A percentile compares a stretch with the other conserved stretches of the same genome.
Conservation (phyloP, 129 eudicot species). For the Flaveria brownii region DNA sequence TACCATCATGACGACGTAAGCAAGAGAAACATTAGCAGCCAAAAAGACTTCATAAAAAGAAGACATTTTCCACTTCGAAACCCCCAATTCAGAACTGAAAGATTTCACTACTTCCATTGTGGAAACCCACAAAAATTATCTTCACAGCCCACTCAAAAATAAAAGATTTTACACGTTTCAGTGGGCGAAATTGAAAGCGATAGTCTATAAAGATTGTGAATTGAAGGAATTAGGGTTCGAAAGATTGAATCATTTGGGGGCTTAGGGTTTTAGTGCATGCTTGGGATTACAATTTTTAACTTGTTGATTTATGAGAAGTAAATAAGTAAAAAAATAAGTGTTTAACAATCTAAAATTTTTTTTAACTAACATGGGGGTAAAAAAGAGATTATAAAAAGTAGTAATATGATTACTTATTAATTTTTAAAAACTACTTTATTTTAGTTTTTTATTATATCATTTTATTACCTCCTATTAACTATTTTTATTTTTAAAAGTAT, state of each 20-base stretch:
- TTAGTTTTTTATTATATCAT: no score
- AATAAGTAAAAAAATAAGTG: no score
- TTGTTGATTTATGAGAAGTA: no score
- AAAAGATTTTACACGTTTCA: no score
- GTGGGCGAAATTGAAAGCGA: conserved; percentile 12
- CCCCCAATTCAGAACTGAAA: conserved; percentile 37
- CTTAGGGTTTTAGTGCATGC: conserved; percentile 31
- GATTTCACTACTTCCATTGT: conserved; percentile 50
- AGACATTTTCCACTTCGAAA: conserved; percentile 33
- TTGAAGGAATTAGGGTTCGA: conserved; percentile 27
- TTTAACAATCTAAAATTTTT: no score
- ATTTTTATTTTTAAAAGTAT: no score
- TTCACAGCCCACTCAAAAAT: neutral
- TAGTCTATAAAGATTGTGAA: conserved; percentile 13
- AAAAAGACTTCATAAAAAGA: conserved; percentile 50
- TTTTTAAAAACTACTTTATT: no score
- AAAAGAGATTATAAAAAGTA: no score
- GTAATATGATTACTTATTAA: no score
- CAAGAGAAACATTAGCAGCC: conserved; percentile 64
- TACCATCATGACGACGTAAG: conserved; percentile 63
- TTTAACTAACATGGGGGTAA: no score
- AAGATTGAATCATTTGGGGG: conserved; percentile 33
- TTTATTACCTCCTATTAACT: no score
- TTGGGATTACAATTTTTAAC: no score
- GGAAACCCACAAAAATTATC: conserved; percentile 12